These are phyloP conservation scores for Penicillium carneum DNA, from an alignment of 2,329 filamentous ascomycete species.

Conservation along the genomic window DNA sequence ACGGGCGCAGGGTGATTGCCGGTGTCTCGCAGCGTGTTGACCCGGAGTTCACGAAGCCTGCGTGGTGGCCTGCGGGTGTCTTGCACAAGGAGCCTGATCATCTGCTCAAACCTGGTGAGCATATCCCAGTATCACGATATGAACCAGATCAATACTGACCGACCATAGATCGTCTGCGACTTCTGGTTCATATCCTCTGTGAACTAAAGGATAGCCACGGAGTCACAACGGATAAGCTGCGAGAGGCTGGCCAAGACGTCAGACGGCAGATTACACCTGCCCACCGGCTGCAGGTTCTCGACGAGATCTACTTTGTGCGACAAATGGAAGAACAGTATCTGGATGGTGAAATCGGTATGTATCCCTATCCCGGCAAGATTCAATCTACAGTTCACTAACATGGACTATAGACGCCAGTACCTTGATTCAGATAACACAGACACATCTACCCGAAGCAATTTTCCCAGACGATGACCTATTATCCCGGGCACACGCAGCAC, in stretches of 20 bases:
- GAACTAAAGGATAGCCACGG: conserved; percentile 45
- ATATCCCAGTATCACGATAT: background rate
- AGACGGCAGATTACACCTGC: conserved; percentile 43
- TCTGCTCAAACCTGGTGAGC: conserved; percentile 42
- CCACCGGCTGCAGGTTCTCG: conserved; percentile 41
- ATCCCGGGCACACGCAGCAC: conserved; percentile 20
- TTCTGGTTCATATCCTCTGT: conserved; percentile 47
- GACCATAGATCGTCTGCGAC: conserved; percentile 37
- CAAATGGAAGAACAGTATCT: conserved; percentile 44
- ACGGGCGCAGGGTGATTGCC: conserved; percentile 47
- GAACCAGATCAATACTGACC: conserved; percentile 7
- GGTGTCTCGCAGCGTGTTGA: conserved; percentile 43
- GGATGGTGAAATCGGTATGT: conserved; percentile 41
- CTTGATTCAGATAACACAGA: conserved; percentile 31
- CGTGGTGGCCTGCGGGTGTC: conserved; percentile 46
- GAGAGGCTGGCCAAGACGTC: conserved; percentile 46
- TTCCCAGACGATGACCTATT: conserved; percentile 24
- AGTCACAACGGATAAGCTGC: conserved; percentile 44
- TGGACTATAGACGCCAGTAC: conserved; percentile 28
- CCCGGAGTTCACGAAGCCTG: conserved; percentile 46
- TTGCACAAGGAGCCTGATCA: conserved; percentile 46
- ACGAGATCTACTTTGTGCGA: conserved; percentile 47
- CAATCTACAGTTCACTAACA: background rate
- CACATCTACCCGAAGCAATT: conserved; percentile 29
- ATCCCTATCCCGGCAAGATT: background rate